Percentiles rank a stretch among this genome's conserved stretches.
These are phyloP conservation scores for Acorus calamus DNA, from an alignment of 106 monocot genomes.

Conservation along the genomic window DNA sequence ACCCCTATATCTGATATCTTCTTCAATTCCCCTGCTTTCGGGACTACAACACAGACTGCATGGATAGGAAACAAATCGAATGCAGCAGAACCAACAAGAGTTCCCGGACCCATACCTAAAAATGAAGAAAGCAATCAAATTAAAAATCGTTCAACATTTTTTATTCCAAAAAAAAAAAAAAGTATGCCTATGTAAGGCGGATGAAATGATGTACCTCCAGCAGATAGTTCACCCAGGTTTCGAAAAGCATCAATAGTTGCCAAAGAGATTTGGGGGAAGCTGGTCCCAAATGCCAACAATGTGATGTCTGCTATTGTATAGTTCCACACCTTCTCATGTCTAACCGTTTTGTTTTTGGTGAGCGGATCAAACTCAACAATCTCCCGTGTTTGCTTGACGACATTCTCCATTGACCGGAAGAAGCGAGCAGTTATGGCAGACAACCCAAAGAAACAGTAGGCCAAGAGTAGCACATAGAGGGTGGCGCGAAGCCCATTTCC, in stretches of 20 bases:
- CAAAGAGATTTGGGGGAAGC: constrained; percentile 85
- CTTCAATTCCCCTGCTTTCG: constrained; percentile 56
- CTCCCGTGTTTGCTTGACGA: constrained; percentile 51
- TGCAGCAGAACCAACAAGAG: constrained; percentile 90
- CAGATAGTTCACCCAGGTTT: constrained; percentile 59
- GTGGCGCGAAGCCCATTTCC: constrained; percentile 21
- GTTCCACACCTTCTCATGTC: constrained; percentile 68
- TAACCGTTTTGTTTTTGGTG: constrained; percentile 21
- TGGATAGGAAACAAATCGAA: constrained; percentile 86
- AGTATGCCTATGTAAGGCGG: background rate
- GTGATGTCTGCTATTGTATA: constrained; percentile 66
- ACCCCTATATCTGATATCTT: constrained; percentile 90
- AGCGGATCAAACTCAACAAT: constrained; percentile 32
- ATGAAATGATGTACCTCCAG: constrained; percentile 51
- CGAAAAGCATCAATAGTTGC: constrained; percentile 77
- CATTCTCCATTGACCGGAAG: constrained; percentile 70
- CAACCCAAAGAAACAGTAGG: constrained; percentile 70
- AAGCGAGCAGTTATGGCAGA: constrained; percentile 66
- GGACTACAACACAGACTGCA: constrained; percentile 80
- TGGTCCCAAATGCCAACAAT: constrained; percentile 75
- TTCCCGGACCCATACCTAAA: constrained; percentile 76
- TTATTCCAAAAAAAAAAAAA: background rate
- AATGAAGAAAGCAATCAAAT: background rate
- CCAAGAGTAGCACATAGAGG: constrained; percentile 45
- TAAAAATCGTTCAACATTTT: background rate